These are phyloP conservation scores for Linanthus parryae DNA, from an alignment of 148 eudicot species.

Conservation along the genomic window DNA sequence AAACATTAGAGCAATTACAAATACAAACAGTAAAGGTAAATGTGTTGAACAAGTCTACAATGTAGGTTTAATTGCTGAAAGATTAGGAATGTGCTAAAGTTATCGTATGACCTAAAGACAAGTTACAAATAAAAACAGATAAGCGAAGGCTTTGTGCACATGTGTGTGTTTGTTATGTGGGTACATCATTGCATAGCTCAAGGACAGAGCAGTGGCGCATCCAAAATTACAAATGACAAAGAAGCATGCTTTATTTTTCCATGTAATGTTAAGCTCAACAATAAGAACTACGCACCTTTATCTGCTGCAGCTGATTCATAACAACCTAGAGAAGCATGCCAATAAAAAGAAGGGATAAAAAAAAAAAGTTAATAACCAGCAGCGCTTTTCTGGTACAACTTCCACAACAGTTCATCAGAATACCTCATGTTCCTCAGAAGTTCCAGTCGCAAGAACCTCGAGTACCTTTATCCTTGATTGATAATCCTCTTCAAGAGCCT, in stretches of 20 bases:
- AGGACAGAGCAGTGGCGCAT: background rate
- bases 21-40: too few species aligned
- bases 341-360: conserved; percentile 5
- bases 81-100: too few species aligned
- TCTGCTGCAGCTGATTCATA: conserved; percentile 62
- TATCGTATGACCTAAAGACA: too few species aligned
- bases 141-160: too few species aligned
- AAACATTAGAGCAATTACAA: too few species aligned
- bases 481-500: conserved; percentile 73
- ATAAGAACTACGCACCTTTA: conserved; percentile 50
- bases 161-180: too few species aligned
- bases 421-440: conserved; percentile 89
- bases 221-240: conserved; percentile 4
- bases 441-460: conserved; percentile 77
- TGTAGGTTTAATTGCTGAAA: too few species aligned
- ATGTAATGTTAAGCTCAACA: conserved; percentile 9
- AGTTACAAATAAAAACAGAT: too few species aligned
- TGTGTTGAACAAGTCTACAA: too few species aligned
- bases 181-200: too few species aligned
- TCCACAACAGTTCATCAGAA: conserved; percentile 5
- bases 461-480: conserved; percentile 65
- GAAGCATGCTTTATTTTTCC: conserved; percentile 4
- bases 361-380: background rate
- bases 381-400: too few species aligned
- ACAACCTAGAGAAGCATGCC: conserved; percentile 44